Base-by-base conservation (phyloP, 306 rosid genomes). In the Vigna nakashimae region DNA sequence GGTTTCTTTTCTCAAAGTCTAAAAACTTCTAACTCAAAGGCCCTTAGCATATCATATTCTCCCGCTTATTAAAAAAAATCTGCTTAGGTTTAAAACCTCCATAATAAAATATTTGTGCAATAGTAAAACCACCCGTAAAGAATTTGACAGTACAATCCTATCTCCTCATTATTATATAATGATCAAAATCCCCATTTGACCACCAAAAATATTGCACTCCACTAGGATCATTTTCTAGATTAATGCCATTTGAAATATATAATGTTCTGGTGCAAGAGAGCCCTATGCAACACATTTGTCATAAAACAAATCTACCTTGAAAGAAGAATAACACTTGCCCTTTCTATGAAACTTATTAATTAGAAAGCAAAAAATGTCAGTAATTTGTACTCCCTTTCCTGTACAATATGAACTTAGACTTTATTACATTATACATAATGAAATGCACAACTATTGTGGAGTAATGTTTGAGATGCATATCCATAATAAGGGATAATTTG, bases 261-360 rank as follows among this genome's bases (percentile, higher is more conserved):
- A 43, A 67, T 26, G 22, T 78, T 70, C 74, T 69, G 20, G n/a
- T 28, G 75, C 38, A 57, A 68, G 69, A 68, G 52, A 32, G 24
- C 20, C 8, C 64, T 69, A 18, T 26, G 45, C 9, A 52, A 10
- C 51, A 32, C 17, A 70, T 51, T 17, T 53, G 53, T 71, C 65
- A 71, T 49, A 32, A 51, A 49, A 38, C 32, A 71, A 70, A 71
- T 79, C 40, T 49, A 52, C 20, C 42, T 40, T 2, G 16, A 42
- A 42, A 73, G 57, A 11, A 71, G 36, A 34, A 70, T 69, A 28
- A 36, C 36, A n/a, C 17, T 36, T 71, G 4, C 52, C 76, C 15
- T 38, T 36, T 36, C 50, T 5, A 17, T 50, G 18, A 17, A 16
- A 32, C 50, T 17, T 52, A 9, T n/a, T 55, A 36, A 51, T 13